Evolutionary conservation across 2,329 filamentous ascomycete species (phyloP).

Genomic region (Pseudogymnoascus sp.): DNA sequence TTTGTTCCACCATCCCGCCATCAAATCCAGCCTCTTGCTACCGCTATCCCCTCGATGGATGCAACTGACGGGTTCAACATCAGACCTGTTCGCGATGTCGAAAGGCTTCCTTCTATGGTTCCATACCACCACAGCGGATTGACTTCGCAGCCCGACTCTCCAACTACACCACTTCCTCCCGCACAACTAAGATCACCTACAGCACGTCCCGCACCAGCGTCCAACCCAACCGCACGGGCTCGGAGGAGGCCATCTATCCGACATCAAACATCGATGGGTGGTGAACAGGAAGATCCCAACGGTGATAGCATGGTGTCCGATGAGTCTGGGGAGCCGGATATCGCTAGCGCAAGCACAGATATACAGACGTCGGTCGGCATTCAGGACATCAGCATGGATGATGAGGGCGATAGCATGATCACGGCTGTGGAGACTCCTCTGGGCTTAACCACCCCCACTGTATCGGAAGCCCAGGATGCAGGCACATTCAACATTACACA

Average conservation of each 20-base stretch:
- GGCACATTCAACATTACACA: constrained; percentile 94
- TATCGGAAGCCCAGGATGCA: constrained; percentile 74
- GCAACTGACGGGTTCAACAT: constrained; percentile 63
- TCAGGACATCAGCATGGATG: constrained; percentile 72
- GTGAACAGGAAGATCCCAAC: constrained; percentile 78
- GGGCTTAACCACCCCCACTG: constrained; percentile 67
- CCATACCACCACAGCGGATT: constrained; percentile 61
- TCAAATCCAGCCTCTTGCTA: constrained; percentile 58
- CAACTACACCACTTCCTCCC: constrained; percentile 72
- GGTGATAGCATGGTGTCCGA: constrained; percentile 78
- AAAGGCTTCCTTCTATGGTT: constrained; percentile 77
- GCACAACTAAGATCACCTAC: constrained; percentile 53
- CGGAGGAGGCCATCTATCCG: constrained; percentile 76
- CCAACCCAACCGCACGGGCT: constrained; percentile 46
- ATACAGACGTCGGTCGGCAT: constrained; percentile 79
- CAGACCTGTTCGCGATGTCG: constrained; percentile 71
- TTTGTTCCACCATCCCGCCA: constrained; percentile 45
- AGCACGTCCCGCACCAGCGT: constrained; percentile 45
- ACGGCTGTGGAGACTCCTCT: constrained; percentile 63
- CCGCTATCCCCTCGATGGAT: constrained; percentile 61
- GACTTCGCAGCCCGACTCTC: constrained; percentile 84
- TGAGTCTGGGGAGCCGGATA: constrained; percentile 67
- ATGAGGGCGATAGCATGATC: constrained; percentile 66
- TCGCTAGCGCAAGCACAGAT: constrained; percentile 64
- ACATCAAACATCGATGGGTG: constrained; percentile 80